These are phyloP conservation scores for Dactylellina haptotyla DNA, from an alignment of 2,329 filamentous ascomycete species.

Conservation along the genomic window DNA sequence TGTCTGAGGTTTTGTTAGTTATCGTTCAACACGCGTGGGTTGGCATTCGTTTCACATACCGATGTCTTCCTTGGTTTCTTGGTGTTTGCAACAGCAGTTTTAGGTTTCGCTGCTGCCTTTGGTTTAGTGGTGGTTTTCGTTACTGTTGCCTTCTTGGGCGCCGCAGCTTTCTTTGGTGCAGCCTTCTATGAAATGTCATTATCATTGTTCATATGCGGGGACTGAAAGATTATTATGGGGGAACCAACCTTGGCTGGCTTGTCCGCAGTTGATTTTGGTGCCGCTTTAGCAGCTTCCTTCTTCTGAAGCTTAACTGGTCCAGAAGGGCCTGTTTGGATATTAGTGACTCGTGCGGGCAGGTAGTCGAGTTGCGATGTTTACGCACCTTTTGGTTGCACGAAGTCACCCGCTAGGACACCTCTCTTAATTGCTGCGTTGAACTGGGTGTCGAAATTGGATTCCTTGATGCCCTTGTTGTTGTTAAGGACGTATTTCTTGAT, in stretches of 20 bases:
- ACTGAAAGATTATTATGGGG: not conserved
- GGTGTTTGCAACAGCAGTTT: conserved; percentile 36
- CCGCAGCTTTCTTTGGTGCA: conserved; percentile 30
- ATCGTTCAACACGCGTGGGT: not conserved
- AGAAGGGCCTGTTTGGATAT: conserved; percentile 19
- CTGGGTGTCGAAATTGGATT: conserved; percentile 45
- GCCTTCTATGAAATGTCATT: conserved; percentile 19
- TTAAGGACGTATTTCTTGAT: conserved; percentile 52
- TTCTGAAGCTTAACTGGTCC: conserved; percentile 51
- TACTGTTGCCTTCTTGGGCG: no score
- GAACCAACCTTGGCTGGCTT: conserved; percentile 33
- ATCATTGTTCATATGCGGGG: not conserved
- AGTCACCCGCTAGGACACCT: conserved; percentile 38
- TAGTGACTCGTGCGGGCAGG: not conserved
- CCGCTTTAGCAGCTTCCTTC: conserved; percentile 43
- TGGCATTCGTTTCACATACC: not conserved
- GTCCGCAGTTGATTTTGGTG: conserved; percentile 26
- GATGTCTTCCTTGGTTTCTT: conserved; percentile 49
- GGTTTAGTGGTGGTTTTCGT: conserved; percentile 29
- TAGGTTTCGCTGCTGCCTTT: conserved; percentile 31
- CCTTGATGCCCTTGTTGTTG: conserved; percentile 53
- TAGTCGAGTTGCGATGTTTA: not conserved
- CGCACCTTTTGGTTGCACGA: conserved; percentile 48
- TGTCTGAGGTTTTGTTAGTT: not conserved
- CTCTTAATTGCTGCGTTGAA: conserved; percentile 48